Evolutionary conservation across 176 grass and related monocot genomes (phyloP).

Genomic region (Phoenix roebelenii): DNA sequence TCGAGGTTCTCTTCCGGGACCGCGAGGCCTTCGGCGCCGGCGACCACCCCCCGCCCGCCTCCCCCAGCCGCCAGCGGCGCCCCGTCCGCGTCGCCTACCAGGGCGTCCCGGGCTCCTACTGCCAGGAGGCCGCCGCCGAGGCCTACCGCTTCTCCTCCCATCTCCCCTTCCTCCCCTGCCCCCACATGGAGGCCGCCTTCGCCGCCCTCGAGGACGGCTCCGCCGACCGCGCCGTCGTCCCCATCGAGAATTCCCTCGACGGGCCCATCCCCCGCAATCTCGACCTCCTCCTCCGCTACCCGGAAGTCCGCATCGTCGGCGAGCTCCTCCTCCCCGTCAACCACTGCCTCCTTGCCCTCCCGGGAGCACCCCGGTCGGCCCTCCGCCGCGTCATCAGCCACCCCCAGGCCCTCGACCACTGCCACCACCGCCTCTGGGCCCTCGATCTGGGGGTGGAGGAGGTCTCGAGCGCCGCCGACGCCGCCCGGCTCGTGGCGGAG

Average conservation of each 20-base stretch:
- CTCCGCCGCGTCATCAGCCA: conserved; percentile 30
- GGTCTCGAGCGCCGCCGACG: conserved; percentile 12
- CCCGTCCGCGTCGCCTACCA: conserved; percentile 12
- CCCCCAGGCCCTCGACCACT: conserved; percentile 28
- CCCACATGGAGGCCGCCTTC: conserved; percentile 20
- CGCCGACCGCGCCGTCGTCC: conserved; percentile 26
- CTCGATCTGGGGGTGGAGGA: conserved; percentile 20
- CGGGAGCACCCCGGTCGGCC: neutral
- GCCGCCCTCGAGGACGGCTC: conserved; percentile 18
- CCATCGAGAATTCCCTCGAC: conserved; percentile 33
- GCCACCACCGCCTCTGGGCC: neutral
- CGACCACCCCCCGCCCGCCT: too few relatives aligned
- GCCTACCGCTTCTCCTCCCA: conserved; percentile 6
- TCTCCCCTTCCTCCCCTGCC: conserved; percentile 1
- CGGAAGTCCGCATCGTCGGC: conserved; percentile 17
- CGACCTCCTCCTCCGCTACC: conserved; percentile 30
- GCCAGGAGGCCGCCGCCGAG: conserved; percentile 20
- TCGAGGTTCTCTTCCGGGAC: too few relatives aligned
- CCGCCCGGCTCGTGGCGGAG: conserved; percentile 14
- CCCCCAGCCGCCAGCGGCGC: too few relatives aligned
- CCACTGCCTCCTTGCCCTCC: conserved; percentile 26
- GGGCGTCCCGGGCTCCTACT: conserved; percentile 24
- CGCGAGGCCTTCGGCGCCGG: too few relatives aligned
- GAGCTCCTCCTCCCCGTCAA: conserved; percentile 29
- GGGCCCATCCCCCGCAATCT: conserved; percentile 26